Evolutionary conservation across 148 eudicot species (phyloP), one percentile per base, ranked within the genome.

Genomic region (Linanthus parryae): DNA sequence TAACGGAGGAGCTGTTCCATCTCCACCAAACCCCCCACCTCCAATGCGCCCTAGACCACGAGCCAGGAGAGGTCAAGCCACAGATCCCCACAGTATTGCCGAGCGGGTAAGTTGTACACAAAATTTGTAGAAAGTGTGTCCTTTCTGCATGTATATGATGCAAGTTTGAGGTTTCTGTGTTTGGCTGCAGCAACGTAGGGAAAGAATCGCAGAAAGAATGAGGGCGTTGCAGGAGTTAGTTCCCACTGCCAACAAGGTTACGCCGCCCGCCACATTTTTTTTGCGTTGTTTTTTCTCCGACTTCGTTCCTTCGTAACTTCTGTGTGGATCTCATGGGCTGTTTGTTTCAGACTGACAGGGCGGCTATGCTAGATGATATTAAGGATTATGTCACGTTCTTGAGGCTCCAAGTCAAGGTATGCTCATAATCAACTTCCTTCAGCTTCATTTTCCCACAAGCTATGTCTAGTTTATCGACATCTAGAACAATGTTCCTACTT

Each of bases 361-460:
- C 80, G n/a, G 78, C 83, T 13, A 81, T 81, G 80, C 75, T 81
- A 25, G 83, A 77, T 43, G 83, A 74, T 59, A 71, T 81, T 59
- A 65, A 73, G 54, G 83, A 77, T 38, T 81, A 81, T 44, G 83
- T 81, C 54, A 81, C 77, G 51, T 81, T 77, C 75, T 58, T 77
- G 27, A 65, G 77, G 73, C 80, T 81, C 27, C 83, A 77, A 68
- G 87, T 77, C 50, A 77, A 81, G 80, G 84, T 78, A 64, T 63
- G n/a, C n/a, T n/a, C n/a, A n/a, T n/a, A n/a, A n/a, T n/a, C n/a
- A n/a, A n/a, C n/a, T n/a, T n/a, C n/a, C n/a, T n/a, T n/a, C n/a
- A n/a, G n/a, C n/a, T n/a, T n/a, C n/a, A n/a, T n/a, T n/a, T n/a
- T n/a, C n/a, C n/a, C n/a, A n/a, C n/a, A n/a, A n/a, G n/a, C n/a